Conservation (phyloP, 2,329 filamentous ascomycete species). For the Orbilia blumenaviensis region DNA sequence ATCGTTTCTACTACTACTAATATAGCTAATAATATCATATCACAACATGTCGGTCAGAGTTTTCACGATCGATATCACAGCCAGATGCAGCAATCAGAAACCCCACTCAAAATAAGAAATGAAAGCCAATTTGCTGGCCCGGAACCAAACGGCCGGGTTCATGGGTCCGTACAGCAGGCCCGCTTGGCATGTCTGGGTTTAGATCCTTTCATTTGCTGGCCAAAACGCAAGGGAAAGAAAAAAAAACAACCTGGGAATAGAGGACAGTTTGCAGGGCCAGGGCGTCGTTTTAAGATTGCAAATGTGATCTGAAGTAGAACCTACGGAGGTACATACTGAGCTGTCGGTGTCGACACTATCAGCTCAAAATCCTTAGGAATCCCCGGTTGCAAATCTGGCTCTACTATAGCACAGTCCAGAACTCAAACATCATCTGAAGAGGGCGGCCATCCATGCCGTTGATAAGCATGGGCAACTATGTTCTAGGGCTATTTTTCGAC, state of each 20-base stretch:
- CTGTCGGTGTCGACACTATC: neutral
- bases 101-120: constrained; percentile 51
- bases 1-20: neutral
- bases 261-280: constrained; percentile 20
- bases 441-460: neutral
- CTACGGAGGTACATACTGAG: no score
- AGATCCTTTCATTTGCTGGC: constrained; percentile 43
- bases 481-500: constrained; percentile 7
- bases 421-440: neutral
- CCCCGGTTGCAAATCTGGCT: no score
- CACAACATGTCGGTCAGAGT: constrained; percentile 7
- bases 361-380: neutral
- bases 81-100: constrained; percentile 19
- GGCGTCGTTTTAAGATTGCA: constrained; percentile 15
- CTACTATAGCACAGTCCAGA: no score
- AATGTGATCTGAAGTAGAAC: neutral
- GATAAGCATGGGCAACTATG: neutral
- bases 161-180: constrained; percentile 41
- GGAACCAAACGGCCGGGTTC: constrained; percentile 54
- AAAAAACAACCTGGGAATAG: constrained; percentile 17
- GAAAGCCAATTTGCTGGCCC: constrained; percentile 47
- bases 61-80: constrained; percentile 24
- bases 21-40: neutral
- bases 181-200: constrained; percentile 43
- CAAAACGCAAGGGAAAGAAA: constrained; percentile 18